Evolutionary conservation across 202 grass and related monocot species (phyloP).

Genomic region (Panicum hallii): DNA sequence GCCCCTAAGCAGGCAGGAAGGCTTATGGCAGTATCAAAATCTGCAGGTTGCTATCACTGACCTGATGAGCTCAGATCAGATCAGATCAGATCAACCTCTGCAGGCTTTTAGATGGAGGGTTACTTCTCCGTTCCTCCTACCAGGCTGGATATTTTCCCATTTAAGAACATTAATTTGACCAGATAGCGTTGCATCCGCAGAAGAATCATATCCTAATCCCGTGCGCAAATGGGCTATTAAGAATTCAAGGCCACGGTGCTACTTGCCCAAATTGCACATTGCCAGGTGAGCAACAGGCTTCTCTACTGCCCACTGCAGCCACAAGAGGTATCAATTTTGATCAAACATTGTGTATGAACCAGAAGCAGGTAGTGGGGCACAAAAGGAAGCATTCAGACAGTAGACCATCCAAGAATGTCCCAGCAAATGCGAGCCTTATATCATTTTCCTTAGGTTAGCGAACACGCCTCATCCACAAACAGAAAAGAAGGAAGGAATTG

Average conservation of each 20-base stretch:
- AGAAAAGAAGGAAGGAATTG: conserved; percentile 3
- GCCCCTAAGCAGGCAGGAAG: not conserved
- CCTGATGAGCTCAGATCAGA: conserved; percentile 2
- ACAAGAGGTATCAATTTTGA: not conserved
- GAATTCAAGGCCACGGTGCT: conserved; percentile 2
- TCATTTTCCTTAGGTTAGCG: conserved; percentile 43
- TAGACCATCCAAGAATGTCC: conserved; percentile 12
- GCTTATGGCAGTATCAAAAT: not conserved
- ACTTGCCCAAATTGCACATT: not conserved
- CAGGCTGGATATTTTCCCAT: conserved; percentile 24
- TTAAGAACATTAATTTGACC: conserved; percentile 11
- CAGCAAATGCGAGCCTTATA: conserved; percentile 50
- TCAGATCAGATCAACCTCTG: not conserved
- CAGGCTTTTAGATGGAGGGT: conserved; percentile 11
- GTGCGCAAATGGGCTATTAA: not conserved
- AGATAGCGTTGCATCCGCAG: not conserved
- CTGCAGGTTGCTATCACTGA: conserved; percentile 29
- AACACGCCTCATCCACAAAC: conserved; percentile 22
- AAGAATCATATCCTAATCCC: conserved; percentile 36
- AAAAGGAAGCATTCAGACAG: conserved; percentile 27
- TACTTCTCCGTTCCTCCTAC: conserved; percentile 20
- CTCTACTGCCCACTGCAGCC: not conserved
- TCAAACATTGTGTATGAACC: not conserved
- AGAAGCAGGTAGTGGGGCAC: not conserved
- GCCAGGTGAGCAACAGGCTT: not conserved